Evolutionary conservation across 208 protist genomes (phyloP).

Genomic region (Crithidia expoeki): DNA sequence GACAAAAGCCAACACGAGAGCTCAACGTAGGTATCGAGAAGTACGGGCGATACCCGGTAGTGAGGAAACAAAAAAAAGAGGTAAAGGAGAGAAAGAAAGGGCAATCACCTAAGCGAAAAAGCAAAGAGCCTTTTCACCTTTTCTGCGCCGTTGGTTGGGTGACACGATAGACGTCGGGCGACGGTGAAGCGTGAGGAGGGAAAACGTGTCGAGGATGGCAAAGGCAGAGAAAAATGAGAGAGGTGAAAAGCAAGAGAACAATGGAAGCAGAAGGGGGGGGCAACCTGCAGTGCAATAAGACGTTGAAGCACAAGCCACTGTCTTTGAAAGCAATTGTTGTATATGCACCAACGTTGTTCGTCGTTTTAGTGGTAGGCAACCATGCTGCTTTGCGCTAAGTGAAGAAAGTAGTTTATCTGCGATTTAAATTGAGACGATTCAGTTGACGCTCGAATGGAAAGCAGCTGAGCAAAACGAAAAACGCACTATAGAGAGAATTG

Average conservation of each 20-base stretch:
- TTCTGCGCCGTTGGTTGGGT: not conserved
- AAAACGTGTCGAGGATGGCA: not conserved
- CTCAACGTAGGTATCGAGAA: not conserved
- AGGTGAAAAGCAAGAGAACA: slow-evolving; percentile 3
- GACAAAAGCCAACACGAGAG: not conserved
- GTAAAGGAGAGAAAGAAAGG: not conserved
- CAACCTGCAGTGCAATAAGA: too few relatives aligned
- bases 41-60: not conserved
- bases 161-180: not conserved
- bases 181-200: not conserved
- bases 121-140: not conserved
- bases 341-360: too few relatives aligned
- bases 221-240: not conserved
- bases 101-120: slow-evolving; percentile 1
- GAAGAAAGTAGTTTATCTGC: too few relatives aligned
- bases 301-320: too few relatives aligned
- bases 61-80: not conserved
- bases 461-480: too few relatives aligned
- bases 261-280: slow-evolving; percentile 4
- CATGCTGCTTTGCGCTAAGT: too few relatives aligned
- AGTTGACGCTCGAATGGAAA: too few relatives aligned
- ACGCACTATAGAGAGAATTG: too few relatives aligned
- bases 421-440: too few relatives aligned
- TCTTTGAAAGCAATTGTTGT: too few relatives aligned
- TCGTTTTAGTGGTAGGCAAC: too few relatives aligned